Evolutionary conservation across 352 stramenopile species (phyloP).

Genomic region (Globisporangium uncinulatum): DNA sequence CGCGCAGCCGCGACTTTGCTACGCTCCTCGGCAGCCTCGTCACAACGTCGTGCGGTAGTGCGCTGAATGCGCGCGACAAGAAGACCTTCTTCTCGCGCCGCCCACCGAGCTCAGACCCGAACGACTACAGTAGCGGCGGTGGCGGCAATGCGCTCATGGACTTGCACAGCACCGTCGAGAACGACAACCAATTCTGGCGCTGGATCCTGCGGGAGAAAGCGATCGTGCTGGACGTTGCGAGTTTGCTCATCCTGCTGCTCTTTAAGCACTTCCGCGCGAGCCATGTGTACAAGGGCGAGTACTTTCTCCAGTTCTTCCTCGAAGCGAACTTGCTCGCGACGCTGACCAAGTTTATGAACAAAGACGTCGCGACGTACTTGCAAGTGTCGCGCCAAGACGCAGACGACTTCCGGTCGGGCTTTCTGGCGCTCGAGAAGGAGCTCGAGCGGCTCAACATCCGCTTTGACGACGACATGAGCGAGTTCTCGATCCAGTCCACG

Average conservation of each 20-base stretch:
- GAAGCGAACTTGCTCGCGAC: constrained; percentile 67
- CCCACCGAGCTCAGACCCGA: constrained; percentile 43
- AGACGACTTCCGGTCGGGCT: constrained; percentile 45
- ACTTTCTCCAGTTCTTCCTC: constrained; percentile 77
- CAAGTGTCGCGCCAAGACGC: constrained; percentile 57
- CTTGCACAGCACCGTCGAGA: constrained; percentile 30
- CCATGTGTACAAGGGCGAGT: constrained; percentile 72
- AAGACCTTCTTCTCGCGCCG: constrained; percentile 73
- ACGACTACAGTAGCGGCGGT: constrained; percentile 4
- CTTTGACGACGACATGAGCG: constrained; percentile 62
- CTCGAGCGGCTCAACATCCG: constrained; percentile 51
- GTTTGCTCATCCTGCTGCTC: constrained; percentile 54
- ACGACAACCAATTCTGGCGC: constrained; percentile 72
- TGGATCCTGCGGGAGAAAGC: constrained; percentile 81
- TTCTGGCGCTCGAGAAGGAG: constrained; percentile 55
- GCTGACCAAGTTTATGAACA: constrained; percentile 86
- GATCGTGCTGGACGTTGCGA: constrained; percentile 71
- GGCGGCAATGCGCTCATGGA: constrained; percentile 20
- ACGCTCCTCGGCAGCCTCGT: constrained; percentile 63
- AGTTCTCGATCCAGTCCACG: constrained; percentile 61
- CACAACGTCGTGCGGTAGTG: constrained; percentile 57
- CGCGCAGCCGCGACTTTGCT: constrained; percentile 67
- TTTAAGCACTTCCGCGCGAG: constrained; percentile 77
- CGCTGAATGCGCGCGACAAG: constrained; percentile 69
- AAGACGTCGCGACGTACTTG: constrained; percentile 73